These are phyloP conservation scores for Fraxinus greggii DNA, from an alignment of 305 asterid species.

Conservation along the genomic window DNA sequence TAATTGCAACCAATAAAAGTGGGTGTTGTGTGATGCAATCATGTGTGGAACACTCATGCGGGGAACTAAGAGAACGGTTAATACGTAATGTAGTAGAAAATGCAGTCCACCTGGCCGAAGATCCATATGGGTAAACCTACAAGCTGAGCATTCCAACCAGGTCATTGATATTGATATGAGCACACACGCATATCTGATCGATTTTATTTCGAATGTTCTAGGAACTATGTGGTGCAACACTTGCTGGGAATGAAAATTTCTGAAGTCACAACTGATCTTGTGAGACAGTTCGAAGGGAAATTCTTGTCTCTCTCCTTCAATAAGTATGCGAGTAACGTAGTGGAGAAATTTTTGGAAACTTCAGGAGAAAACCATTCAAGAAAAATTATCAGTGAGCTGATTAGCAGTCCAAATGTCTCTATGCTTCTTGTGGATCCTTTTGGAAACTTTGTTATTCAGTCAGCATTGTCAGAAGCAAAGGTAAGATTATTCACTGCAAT, in stretches of 20 bases:
- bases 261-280: slow-evolving; percentile 31
- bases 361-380: slow-evolving; percentile 30
- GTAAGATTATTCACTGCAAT: slow-evolving; percentile 25
- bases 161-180: neutral
- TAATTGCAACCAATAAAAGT: slow-evolving; percentile 60
- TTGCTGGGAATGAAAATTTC: slow-evolving; percentile 45
- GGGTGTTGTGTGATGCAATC: slow-evolving; percentile 73
- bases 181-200: neutral
- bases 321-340: slow-evolving; percentile 70
- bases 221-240: slow-evolving; percentile 76
- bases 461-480: slow-evolving; percentile 49
- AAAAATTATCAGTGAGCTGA: slow-evolving; percentile 43
- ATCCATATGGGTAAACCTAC: slow-evolving; percentile 61
- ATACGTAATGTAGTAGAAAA: slow-evolving; percentile 31
- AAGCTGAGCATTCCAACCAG: neutral
- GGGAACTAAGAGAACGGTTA: slow-evolving; percentile 36
- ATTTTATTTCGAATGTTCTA: slow-evolving; percentile 16
- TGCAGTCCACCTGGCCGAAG: slow-evolving; percentile 39
- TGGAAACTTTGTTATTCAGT: slow-evolving; percentile 69
- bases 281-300: slow-evolving; percentile 40
- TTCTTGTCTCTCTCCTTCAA: slow-evolving; percentile 47
- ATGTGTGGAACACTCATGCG: slow-evolving; percentile 32
- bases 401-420: slow-evolving; percentile 35
- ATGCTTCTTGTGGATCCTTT: slow-evolving; percentile 55
- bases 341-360: slow-evolving; percentile 46